Evolutionary conservation across 805 yeast species (phyloP).

Genomic region (Candida manassasensis): DNA sequence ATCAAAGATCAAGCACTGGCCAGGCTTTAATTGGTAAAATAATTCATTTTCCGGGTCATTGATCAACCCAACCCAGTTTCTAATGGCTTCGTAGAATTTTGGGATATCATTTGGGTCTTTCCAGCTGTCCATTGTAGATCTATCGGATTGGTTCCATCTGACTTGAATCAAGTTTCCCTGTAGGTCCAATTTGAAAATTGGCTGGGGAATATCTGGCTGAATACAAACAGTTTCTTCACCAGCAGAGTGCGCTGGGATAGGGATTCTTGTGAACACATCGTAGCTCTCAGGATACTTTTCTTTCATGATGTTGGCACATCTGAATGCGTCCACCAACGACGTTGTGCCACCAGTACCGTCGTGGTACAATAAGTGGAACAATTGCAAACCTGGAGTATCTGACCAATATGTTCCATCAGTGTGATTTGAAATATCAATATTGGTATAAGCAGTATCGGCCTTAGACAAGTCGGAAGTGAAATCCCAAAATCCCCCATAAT

Average conservation of each 20-base stretch:
- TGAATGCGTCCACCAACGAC: constrained; percentile 62
- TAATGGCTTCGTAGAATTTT: constrained; percentile 52
- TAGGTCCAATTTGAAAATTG: constrained; percentile 52
- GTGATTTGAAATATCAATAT: constrained; percentile 57
- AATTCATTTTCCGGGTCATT: constrained; percentile 47
- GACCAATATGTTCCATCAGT: constrained; percentile 77
- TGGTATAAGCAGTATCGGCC: constrained; percentile 70
- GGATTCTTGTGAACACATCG: constrained; percentile 43
- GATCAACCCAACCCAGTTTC: constrained; percentile 52
- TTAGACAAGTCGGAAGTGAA: constrained; percentile 65
- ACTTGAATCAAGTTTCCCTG: constrained; percentile 54
- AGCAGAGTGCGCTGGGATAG: constrained; percentile 69
- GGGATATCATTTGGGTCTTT: constrained; percentile 46
- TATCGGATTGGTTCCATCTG: constrained; percentile 68
- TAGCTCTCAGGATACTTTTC: constrained; percentile 46
- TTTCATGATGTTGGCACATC: constrained; percentile 49
- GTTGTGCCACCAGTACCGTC: constrained; percentile 68
- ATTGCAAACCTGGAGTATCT: constrained; percentile 66
- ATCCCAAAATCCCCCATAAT: constrained; percentile 80
- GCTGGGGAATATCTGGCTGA: constrained; percentile 52
- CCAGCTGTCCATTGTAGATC: constrained; percentile 55
- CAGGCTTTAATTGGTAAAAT: constrained; percentile 55
- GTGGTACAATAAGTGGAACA: constrained; percentile 60
- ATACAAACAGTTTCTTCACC: constrained; percentile 63
- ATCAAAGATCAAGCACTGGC: constrained; percentile 62